Evolutionary conservation across 2,329 filamentous ascomycete species (phyloP).

Genomic region (Gaeumannomyces sp.): DNA sequence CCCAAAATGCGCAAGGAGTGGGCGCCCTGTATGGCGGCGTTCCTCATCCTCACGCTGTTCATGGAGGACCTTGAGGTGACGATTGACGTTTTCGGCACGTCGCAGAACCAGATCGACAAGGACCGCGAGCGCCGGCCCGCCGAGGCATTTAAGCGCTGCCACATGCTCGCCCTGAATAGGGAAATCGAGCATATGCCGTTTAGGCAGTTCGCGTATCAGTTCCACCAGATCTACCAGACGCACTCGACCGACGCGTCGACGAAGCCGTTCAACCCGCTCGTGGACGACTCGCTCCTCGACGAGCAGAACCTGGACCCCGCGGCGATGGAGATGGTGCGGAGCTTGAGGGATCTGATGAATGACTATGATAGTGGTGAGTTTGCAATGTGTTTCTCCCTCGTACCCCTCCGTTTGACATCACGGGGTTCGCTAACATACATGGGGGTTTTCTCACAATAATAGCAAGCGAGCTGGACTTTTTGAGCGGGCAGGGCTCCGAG

Average conservation of each 20-base stretch:
- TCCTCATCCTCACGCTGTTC: conserved; percentile 50
- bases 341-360: conserved; percentile 36
- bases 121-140: conserved; percentile 23
- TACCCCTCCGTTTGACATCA: conserved; percentile 14
- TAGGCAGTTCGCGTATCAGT: conserved; percentile 54
- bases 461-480: conserved; percentile 36
- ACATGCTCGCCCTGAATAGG: conserved; percentile 40
- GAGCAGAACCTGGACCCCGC: conserved; percentile 40
- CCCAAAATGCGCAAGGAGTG: conserved; percentile 46
- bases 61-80: conserved; percentile 52
- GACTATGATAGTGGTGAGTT: conserved; percentile 18
- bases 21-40: conserved; percentile 51
- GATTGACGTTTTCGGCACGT: conserved; percentile 44
- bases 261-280: conserved; percentile 50
- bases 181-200: conserved; percentile 55
- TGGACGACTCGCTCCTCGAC: conserved; percentile 36
- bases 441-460: conserved; percentile 1
- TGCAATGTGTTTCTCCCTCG: not conserved
- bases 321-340: conserved; percentile 38
- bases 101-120: conserved; percentile 43
- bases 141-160: conserved; percentile 31
- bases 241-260: conserved; percentile 42
- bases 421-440: not conserved
- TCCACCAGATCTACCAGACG: conserved; percentile 54
- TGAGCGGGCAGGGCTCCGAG: conserved; percentile 38